These are phyloP conservation scores for Coriolopsis trogii DNA, from an alignment of 1,284 basidiomycete genomes.

Conservation along the genomic window DNA sequence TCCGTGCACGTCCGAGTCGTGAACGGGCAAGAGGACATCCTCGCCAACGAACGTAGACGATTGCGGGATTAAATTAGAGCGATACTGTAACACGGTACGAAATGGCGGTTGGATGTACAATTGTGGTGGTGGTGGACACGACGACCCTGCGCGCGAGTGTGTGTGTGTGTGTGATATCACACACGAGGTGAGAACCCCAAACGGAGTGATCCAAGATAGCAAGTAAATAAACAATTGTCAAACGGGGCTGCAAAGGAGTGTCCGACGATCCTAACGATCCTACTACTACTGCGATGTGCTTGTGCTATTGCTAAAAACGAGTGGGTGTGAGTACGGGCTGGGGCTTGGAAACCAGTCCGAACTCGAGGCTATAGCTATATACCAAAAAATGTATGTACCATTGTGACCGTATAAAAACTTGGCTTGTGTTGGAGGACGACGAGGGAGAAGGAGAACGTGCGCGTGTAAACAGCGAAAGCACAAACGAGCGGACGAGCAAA, in stretches of 20 bases:
- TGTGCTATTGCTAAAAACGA: conserved; percentile 9
- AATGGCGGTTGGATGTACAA: too few relatives aligned
- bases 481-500: conserved; percentile 15
- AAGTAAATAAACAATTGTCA: conserved; percentile 13
- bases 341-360: conserved; percentile 14
- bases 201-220: background rate
- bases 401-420: too few relatives aligned
- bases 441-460: background rate
- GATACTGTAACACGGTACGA: conserved; percentile 18
- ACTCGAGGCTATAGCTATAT: conserved; percentile 6
- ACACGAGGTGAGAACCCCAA: background rate
- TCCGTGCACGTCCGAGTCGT: too few relatives aligned
- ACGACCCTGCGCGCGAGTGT: too few relatives aligned
- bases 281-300: conserved; percentile 6
- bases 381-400: background rate
- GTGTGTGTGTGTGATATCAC: background rate
- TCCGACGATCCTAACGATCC: conserved; percentile 11
- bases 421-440: too few relatives aligned
- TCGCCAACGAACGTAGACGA: too few relatives aligned
- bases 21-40: too few relatives aligned
- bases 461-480: conserved; percentile 1
- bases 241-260: conserved; percentile 9
- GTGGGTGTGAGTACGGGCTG: conserved; percentile 3
- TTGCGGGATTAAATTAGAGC: conserved; percentile 17
- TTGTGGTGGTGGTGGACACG: too few relatives aligned